Evolutionary conservation across 2,329 filamentous ascomycete species (phyloP), one percentile per base, ranked within the genome.

Genomic region (Botrytis medusae): DNA sequence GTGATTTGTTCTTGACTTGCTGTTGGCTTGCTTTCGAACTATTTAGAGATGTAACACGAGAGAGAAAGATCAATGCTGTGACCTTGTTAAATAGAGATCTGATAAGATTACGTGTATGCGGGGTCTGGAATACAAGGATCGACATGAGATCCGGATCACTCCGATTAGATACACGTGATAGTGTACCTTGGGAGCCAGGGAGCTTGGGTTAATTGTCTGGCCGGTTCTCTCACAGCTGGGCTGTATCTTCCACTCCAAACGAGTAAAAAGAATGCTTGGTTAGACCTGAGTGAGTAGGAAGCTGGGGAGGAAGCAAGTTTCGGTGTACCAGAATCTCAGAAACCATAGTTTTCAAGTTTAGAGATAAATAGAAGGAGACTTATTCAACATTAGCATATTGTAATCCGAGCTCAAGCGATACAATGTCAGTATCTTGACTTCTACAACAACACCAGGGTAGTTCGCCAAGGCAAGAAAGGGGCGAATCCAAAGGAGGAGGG

Each of bases 21-120:
- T 25, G 59, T 61, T 40, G 20, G 32, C 9, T 60, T 61, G 59
- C 10, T 25, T 40, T 22, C 59, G 5, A 61, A 16, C 3, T 25
- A 37, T 32, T 61, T 4, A 40, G 6, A 25, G 40, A 44, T 63
- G n/a, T 63, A 63, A 10, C n/a, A 32, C n/a, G n/a, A 44, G 51
- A 44, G 40, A 63, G 61, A 25, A 46, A 57, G 25, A 63, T 20
- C 2, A 8, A 29, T 63, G 40, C 18, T n/a, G 40, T 63, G 22
- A 54, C 25, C 51, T 54, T 18, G 42, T 42, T 42, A 22, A 32
- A 63, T 22, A 44, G 8, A 44, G 61, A 63, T 63, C 61, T 63
- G 61, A 63, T 63, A 63, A 63, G 61, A 44, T 63, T 63, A 63
- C 40, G 14, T 32, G n/a, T 63, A 20, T 63, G 40, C 61, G 40